Evolutionary conservation across 208 protist species (phyloP), one percentile per base, ranked within the genome.

Genomic region (Trypanosoma brucei): DNA sequence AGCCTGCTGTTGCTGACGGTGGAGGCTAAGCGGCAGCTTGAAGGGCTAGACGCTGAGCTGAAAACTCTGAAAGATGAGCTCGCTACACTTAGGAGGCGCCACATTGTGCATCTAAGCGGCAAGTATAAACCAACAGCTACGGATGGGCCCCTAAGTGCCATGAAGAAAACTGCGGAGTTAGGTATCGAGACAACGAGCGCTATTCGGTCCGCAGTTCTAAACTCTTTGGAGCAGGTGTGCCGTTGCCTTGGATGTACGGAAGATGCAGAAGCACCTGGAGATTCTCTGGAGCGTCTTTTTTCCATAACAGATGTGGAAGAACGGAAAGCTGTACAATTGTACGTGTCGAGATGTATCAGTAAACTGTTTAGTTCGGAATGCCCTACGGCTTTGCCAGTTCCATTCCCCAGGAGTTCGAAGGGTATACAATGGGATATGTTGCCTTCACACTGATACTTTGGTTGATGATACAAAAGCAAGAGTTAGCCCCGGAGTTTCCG

Each of bases 21-120:
- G 0, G 71, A 83, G 36, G 71, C 70, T 42, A 60, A 76, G 34
- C 72, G 78, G 8, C 51, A 80, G 50, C 68, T 91, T 11, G 81
- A 91, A 39, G 46, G 61, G 36, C 56, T 67, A 33, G 79, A 55
- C 2, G n/a, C 38, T 14, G 84, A 88, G 55, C 64, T 91, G 22
- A 67, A 72, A 40, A 68, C 54, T 14, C 57, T 42, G 9, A 68
- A 70, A 56, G 72, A 84, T 22, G 68, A 69, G 35, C 62, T 88
- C 5, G 65, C 62, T 52, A 58, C 72, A 39, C 69, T 86, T 54
- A 72, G 77, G 44, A 71, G 76, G 30, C 73, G 85, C 46, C 79
- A 86, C 62, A 62, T 91, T 39, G 61, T 68, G 31, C 84, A 91
- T 56, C 72, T 91, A 13, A 82, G 81, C 59, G 84, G 84, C 0